These are phyloP conservation scores for Termitomyces heimii DNA, from an alignment of 768 basidiomycete species.

Conservation along the genomic window DNA sequence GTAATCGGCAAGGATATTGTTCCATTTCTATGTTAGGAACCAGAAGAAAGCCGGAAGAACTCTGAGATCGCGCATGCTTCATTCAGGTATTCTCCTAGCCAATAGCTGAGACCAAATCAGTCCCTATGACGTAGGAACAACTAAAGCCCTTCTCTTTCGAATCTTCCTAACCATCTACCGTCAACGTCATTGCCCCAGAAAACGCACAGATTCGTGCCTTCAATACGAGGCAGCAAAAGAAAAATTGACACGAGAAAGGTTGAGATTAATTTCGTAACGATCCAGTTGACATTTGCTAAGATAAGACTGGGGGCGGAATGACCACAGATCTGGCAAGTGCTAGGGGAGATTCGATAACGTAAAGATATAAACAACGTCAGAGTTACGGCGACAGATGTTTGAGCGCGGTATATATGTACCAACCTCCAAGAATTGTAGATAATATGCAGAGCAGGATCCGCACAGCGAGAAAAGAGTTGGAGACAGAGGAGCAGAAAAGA, in stretches of 20 bases:
- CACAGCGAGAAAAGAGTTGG: constrained; percentile 50
- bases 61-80: constrained; percentile 34
- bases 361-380: neutral
- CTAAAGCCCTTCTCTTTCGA: constrained; percentile 52
- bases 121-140: constrained; percentile 49
- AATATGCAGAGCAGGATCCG: constrained; percentile 51
- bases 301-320: constrained; percentile 23
- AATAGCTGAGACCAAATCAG: constrained; percentile 49
- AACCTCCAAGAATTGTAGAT: constrained; percentile 43
- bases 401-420: constrained; percentile 49
- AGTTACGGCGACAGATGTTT: no score
- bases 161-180: constrained; percentile 47
- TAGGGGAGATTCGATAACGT: constrained; percentile 15
- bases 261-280: constrained; percentile 34
- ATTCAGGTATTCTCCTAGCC: constrained; percentile 64
- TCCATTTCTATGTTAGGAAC: constrained; percentile 48
- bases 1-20: constrained; percentile 57
- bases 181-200: constrained; percentile 46
- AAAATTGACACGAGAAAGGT: constrained; percentile 33
- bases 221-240: constrained; percentile 39
- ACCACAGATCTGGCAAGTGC: constrained; percentile 14
- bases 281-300: constrained; percentile 35
- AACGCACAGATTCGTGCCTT: constrained; percentile 44
- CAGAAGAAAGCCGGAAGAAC: neutral
- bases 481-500: constrained; percentile 38